Base-by-base conservation (phyloP, 1,284 basidiomycete genomes). In the Leccinum subrobustum region DNA sequence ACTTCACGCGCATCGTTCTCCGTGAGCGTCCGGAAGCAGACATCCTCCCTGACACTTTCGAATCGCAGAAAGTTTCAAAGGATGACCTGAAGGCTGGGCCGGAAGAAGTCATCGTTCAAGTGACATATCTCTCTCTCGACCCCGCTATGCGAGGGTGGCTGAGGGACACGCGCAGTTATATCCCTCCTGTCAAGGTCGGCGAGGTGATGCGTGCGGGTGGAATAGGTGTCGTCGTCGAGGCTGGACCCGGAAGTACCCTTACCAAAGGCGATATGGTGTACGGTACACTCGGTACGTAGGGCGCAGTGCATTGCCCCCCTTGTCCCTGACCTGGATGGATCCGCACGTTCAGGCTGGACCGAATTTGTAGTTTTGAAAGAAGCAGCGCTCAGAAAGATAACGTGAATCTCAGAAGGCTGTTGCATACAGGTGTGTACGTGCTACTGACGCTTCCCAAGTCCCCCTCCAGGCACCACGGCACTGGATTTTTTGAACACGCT, bases 111-210 rank as follows among this genome's bases (percentile, higher is more conserved):
- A 77, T 95, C 48, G 84, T 95, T 35, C 82, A 86, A 69, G 83
- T 90, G 59, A 86, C 87, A 53, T 93, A 87, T 78, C 73, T 93
- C 20, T 91, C 89, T 44, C 77, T 95, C 60, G 93, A 95, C 69
- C 91, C 93, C 35, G 91, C 91, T 1, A 94, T 95, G 92, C 84
- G 93, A 37, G 88, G 86, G 9, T 96, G 89, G 83, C 70, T 96
- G 56, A 84, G 83, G 56, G 90, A 93, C 70, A 72, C 69, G 18
- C 81, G 89, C 55, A 87, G 83, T 70, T 92, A 91, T 67, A 53
- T 88, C 20, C 83, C 82, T 18, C 89, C 87, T 4, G 92, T 96
- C 9, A 77, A 92, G 74, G 89, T 96, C 63, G 91, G 91, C 25
- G 91, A 88, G 73, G 86, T 87, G 27, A 92, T 96, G 94, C 84